Conservation (phyloP, 208 protist genomes). For the Crithidia fasciculata region DNA sequence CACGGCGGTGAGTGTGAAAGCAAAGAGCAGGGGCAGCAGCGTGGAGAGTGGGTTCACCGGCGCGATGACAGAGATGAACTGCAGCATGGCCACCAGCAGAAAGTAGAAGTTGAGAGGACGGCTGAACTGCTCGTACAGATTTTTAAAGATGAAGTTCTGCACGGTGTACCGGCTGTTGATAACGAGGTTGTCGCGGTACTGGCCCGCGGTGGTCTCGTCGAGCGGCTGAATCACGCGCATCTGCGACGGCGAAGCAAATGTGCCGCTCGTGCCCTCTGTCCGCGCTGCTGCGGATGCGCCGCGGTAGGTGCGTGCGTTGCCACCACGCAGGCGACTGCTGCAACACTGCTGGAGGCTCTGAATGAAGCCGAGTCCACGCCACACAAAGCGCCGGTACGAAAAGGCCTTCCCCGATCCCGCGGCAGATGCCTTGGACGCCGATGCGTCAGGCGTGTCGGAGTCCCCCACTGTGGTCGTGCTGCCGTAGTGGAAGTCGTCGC, state of each 20-base stretch:
- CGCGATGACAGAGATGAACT: slow-evolving; percentile 92
- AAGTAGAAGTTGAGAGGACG: slow-evolving; percentile 97
- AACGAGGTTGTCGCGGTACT: slow-evolving; percentile 85
- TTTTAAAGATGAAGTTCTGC: slow-evolving; percentile 95
- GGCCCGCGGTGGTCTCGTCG: slow-evolving; percentile 35
- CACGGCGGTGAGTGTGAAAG: slow-evolving; percentile 91
- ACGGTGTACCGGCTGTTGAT: slow-evolving; percentile 95
- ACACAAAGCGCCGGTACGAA: slow-evolving; percentile 10
- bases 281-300: neutral
- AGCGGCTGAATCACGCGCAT: slow-evolving; percentile 65
- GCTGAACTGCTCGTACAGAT: slow-evolving; percentile 97
- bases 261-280: neutral
- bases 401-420: neutral
- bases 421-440: neutral
- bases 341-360: slow-evolving; percentile 18
- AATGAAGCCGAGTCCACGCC: slow-evolving; percentile 15
- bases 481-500: neutral
- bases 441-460: neutral
- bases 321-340: neutral
- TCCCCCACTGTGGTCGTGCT: slow-evolving; percentile 4
- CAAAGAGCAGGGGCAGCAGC: slow-evolving; percentile 92
- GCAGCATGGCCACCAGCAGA: slow-evolving; percentile 92
- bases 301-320: neutral
- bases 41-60: slow-evolving; percentile 94
- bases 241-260: neutral